Evolutionary conservation across 1,284 basidiomycete species (phyloP).

Genomic region (Tilletia caries): DNA sequence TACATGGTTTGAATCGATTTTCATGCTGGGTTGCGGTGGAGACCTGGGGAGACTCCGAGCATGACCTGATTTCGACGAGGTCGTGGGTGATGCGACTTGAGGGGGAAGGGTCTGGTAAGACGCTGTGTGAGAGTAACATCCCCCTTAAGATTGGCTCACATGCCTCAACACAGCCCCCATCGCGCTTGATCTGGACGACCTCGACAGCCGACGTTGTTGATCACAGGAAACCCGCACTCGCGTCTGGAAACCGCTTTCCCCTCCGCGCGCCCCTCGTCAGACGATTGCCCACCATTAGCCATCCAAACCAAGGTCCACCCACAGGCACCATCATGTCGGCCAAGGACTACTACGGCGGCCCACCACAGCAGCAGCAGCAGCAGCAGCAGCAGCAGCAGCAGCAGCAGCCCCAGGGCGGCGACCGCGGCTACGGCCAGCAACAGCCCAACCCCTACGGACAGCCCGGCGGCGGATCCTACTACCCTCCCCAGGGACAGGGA

Average conservation of each 20-base stretch:
- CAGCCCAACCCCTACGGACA: slow-evolving; percentile 14
- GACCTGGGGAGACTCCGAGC: too few relatives aligned
- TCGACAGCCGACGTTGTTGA: neutral
- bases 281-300: slow-evolving; percentile 9
- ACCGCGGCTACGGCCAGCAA: neutral
- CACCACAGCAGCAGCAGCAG: neutral
- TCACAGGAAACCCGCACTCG: too few relatives aligned
- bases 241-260: neutral
- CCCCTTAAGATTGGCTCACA: too few relatives aligned
- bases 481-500: slow-evolving; percentile 7
- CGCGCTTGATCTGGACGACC: neutral
- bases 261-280: neutral
- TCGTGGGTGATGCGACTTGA: too few relatives aligned
- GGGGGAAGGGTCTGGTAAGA: too few relatives aligned
- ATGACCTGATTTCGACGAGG: too few relatives aligned
- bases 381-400: too few relatives aligned
- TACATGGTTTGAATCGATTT: too few relatives aligned
- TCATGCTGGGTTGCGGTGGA: too few relatives aligned
- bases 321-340: slow-evolving; percentile 12
- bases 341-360: slow-evolving; percentile 13
- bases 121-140: too few relatives aligned
- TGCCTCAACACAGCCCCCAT: neutral
- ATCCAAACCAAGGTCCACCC: neutral
- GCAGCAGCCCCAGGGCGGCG: too few relatives aligned
- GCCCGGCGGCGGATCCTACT: slow-evolving; percentile 9